phyloP scores from a whole-genome alignment of 108 stramenopile genomes.

The Pinguiococcus pyrenoidosus region DNA sequence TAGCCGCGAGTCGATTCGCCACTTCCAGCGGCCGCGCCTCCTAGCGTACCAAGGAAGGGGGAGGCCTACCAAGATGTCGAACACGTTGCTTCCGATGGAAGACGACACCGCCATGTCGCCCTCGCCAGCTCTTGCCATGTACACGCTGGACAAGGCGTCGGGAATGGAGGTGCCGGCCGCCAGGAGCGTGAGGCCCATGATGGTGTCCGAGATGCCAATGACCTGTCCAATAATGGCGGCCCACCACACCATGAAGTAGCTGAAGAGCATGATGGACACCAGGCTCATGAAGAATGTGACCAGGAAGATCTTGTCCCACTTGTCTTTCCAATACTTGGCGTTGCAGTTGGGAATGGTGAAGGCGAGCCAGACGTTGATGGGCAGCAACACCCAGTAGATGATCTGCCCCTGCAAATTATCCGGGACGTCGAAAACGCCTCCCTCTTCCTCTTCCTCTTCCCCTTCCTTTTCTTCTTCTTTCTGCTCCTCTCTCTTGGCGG shows the following conservation, averaged over 20 bases:
- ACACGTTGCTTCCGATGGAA: constrained; percentile 55
- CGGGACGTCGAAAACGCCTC: no score
- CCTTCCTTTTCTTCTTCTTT: no score
- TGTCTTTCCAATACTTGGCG: neutral
- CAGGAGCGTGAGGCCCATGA: constrained; percentile 38
- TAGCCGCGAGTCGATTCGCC: no score
- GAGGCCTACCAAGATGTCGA: constrained; percentile 35
- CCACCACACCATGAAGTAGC: constrained; percentile 39
- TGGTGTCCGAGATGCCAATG: constrained; percentile 15
- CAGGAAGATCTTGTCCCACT: constrained; percentile 17
- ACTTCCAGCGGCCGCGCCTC: no score
- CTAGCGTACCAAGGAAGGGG: constrained; percentile 30
- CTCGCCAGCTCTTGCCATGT: constrained; percentile 24
- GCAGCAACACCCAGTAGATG: constrained; percentile 13
- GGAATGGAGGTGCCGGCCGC: constrained; percentile 37
- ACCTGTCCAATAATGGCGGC: constrained; percentile 13
- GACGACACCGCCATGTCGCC: constrained; percentile 54
- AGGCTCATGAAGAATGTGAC: constrained; percentile 34
- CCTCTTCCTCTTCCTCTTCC: no score
- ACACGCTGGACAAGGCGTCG: constrained; percentile 29
- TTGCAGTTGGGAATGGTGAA: constrained; percentile 29
- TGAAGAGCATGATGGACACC: constrained; percentile 30
- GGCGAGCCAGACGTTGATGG: constrained; percentile 8
- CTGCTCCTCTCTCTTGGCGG: no score
- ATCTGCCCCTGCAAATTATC: no score